phyloP scores from a whole-genome alignment of 352 stramenopile species.

The Globisporangium alternatum region DNA sequence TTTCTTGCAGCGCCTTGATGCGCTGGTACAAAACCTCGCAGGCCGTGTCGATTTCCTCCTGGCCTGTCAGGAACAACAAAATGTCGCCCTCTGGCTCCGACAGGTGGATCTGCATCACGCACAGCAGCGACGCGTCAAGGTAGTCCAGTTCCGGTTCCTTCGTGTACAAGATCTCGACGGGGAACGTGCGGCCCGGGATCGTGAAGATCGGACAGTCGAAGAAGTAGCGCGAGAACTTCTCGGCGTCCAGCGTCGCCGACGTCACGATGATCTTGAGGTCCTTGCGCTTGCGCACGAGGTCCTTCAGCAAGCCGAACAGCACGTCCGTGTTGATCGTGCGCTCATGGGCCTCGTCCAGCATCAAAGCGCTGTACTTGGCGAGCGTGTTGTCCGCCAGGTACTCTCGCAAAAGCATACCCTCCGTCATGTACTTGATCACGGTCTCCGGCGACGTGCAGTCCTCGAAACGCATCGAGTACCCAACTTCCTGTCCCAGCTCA shows the following conservation, averaged over 20 bases:
- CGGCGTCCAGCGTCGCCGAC: conserved; percentile 95
- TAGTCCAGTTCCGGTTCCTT: conserved; percentile 99
- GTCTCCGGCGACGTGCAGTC: conserved; percentile 89
- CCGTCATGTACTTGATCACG: conserved; percentile 99
- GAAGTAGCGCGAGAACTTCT: conserved; percentile 98
- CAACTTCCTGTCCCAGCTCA: conserved; percentile 91
- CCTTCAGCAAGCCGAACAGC: conserved; percentile 95
- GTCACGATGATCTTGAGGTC: conserved; percentile 92
- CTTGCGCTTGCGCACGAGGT: conserved; percentile 77
- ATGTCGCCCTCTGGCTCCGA: conserved; percentile 98
- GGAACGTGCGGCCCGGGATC: conserved; percentile 97
- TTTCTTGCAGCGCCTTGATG: conserved; percentile 95
- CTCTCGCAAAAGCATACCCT: conserved; percentile 99
- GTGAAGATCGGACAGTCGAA: conserved; percentile 98
- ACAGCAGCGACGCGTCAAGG: conserved; percentile 96
- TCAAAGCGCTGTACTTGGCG: conserved; percentile 93
- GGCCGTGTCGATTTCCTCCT: conserved; percentile 99
- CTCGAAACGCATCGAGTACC: conserved; percentile 90
- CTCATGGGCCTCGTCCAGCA: conserved; percentile 99
- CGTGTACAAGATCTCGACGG: conserved; percentile 98
- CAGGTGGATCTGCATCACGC: conserved; percentile 99
- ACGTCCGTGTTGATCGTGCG: conserved; percentile 98
- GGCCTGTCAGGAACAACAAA: conserved; percentile 98
- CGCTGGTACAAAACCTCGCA: conserved; percentile 97
- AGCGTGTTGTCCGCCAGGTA: conserved; percentile 97